phyloP scores from a whole-genome alignment of 2,329 filamentous ascomycete species.

The Ophiostoma sp. region DNA sequence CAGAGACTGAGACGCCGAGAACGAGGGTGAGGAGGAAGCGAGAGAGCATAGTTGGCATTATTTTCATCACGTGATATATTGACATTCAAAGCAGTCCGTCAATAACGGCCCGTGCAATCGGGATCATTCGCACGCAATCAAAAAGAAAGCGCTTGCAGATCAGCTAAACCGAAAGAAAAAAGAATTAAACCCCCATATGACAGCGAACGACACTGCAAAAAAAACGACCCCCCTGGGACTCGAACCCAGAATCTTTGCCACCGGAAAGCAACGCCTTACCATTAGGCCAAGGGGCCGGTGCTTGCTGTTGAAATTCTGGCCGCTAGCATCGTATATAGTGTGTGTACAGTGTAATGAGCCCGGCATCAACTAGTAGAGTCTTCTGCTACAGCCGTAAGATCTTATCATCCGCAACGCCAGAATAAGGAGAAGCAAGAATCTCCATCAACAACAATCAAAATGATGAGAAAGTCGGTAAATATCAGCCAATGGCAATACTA shows the following conservation, averaged over 20 bases:
- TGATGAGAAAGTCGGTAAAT: no score
- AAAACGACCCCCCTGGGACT: conserved; percentile 21
- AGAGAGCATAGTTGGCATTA: neutral
- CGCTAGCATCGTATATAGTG: neutral
- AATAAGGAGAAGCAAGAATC: no score
- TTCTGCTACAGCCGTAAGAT: no score
- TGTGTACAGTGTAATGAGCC: neutral
- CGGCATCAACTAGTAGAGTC: no score
- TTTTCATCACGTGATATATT: neutral
- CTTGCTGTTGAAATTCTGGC: neutral
- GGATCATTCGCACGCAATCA: neutral
- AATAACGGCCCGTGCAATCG: neutral
- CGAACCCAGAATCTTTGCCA: conserved; percentile 28
- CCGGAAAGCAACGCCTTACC: conserved; percentile 28
- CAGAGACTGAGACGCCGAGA: neutral
- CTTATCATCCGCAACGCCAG: no score
- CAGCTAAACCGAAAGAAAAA: neutral
- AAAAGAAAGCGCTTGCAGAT: neutral
- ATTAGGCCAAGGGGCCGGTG: conserved; percentile 22
- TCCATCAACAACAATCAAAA: no score
- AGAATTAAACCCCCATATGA: neutral
- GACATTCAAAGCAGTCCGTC: neutral
- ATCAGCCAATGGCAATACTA: no score
- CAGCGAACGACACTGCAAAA: conserved; percentile 29
- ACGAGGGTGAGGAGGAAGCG: no score